Percentiles rank a stretch among this genome's conserved stretches.
These are phyloP conservation scores for Pilaira anomala DNA, from an alignment of 192 early-diverging fungal genomes.

Conservation along the genomic window DNA sequence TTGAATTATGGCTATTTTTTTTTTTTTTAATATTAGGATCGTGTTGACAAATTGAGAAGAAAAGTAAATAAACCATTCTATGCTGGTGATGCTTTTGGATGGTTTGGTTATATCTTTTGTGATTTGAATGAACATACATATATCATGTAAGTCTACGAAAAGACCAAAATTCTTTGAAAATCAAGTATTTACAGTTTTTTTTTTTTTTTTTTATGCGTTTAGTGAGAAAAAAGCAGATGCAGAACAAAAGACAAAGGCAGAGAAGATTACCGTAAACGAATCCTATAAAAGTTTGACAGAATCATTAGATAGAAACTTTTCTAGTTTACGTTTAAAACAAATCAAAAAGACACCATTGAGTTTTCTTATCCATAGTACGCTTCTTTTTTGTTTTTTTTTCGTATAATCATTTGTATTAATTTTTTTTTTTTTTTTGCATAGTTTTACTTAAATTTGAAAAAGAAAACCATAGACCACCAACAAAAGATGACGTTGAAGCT, in stretches of 20 bases:
- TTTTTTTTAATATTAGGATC: slow-evolving; percentile 34
- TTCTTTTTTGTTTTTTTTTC: neutral
- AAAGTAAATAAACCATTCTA: slow-evolving; percentile 57
- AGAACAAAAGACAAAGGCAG: slow-evolving; percentile 22
- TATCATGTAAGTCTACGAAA: slow-evolving; percentile 40
- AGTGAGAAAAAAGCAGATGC: slow-evolving; percentile 26
- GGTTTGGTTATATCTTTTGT: slow-evolving; percentile 83
- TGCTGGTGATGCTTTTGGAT: slow-evolving; percentile 64
- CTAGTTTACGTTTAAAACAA: slow-evolving; percentile 36
- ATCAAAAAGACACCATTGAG: slow-evolving; percentile 48
- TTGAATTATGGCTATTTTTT: neutral
- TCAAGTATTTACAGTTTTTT: neutral
- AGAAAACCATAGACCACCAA: slow-evolving; percentile 25
- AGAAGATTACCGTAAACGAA: slow-evolving; percentile 27
- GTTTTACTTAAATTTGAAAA: slow-evolving; percentile 43
- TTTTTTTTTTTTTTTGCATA: slow-evolving; percentile 14
- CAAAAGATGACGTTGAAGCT: slow-evolving; percentile 36
- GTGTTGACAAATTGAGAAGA: slow-evolving; percentile 64
- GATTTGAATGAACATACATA: slow-evolving; percentile 69
- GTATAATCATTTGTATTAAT: neutral
- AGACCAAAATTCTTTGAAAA: neutral
- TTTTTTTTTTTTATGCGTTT: too few relatives aligned
- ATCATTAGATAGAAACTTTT: slow-evolving; percentile 42
- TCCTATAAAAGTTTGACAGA: slow-evolving; percentile 37
- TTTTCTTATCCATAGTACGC: slow-evolving; percentile 51